Evolutionary conservation across 75 land plant genomes (phyloP), one percentile per base, ranked within the genome.

Genomic region (Larix kaempferi): DNA sequence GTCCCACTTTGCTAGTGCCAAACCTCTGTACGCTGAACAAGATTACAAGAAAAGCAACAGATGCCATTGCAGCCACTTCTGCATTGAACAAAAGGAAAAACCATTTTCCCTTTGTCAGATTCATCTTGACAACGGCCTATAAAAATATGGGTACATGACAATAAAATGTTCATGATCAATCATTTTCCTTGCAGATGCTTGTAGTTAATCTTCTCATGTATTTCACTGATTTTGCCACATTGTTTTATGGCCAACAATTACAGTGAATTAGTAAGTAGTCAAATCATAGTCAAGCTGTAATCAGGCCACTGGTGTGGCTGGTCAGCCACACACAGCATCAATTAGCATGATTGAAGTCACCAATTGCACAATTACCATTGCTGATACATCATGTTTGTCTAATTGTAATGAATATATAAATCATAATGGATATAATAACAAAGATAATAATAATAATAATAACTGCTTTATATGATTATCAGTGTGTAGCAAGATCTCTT

Each of bases 11-110:
- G 71, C 91, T 88, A 59, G 98, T 98, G 22, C 99, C 99, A 81
- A 88, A 95, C 55, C 89, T 91, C 74, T 98, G 99, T 74, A 95
- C 66, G 81, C 94, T 91, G 88, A 98, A 98, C 78, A 98, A 83
- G 52, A 93, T 49, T 56, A 98, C 76, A 65, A 98, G 89, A 76
- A 83, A 84, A 33, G 89, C 86, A 63, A 95, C 84, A 37, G 99
- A 80, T 41, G 93, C 87, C 83, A 89, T 86, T 85, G 89, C 85
- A 62, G 91, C 92, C 74, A 84, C 78, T 75, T 86, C 99, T 98
- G 96, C 90, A 90, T 52, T 44, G 49, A 57, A 71, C 21, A 55
- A 22, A 52, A 56, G 4, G 14, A 39, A 17, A 29, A 59, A 6
- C 54, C 21, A 74, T 17, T 74, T 21, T 61, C 27, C n/a, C 33